These are phyloP conservation scores for Trichosporon coremiiforme DNA, from an alignment of 1,284 basidiomycete genomes.

Conservation along the genomic window DNA sequence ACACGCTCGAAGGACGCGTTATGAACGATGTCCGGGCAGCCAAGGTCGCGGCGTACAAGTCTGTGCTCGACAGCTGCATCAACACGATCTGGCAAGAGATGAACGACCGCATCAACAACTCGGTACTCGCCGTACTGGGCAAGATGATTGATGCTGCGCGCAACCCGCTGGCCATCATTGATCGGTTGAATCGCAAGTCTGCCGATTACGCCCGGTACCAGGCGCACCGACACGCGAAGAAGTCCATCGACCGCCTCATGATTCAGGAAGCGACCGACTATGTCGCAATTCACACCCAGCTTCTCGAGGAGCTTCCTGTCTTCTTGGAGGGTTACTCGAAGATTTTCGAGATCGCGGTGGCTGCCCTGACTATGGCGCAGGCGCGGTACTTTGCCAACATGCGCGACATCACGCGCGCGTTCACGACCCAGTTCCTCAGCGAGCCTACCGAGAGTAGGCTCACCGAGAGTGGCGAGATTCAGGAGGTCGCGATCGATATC, in stretches of 20 bases:
- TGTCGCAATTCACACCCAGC: constrained; percentile 55
- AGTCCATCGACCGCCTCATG: constrained; percentile 40
- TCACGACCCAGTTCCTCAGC: constrained; percentile 26
- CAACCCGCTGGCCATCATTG: constrained; percentile 52
- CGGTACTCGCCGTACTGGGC: constrained; percentile 49
- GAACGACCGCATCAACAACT: constrained; percentile 45
- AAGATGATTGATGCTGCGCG: constrained; percentile 46
- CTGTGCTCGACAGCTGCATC: constrained; percentile 45
- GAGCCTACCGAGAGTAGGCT: constrained; percentile 24
- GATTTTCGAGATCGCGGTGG: constrained; percentile 50
- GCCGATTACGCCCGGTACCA: constrained; percentile 52
- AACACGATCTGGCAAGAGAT: constrained; percentile 43
- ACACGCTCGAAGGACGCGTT: constrained; percentile 42
- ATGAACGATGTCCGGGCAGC: constrained; percentile 43
- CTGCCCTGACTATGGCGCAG: constrained; percentile 48
- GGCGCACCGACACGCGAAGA: constrained; percentile 37
- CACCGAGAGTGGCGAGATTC: constrained; percentile 19
- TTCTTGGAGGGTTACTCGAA: constrained; percentile 52
- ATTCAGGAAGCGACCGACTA: constrained; percentile 52
- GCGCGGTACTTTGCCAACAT: constrained; percentile 41
- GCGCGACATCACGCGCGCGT: constrained; percentile 36
- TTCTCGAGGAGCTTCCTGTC: constrained; percentile 54
- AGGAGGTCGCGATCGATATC: constrained; percentile 24
- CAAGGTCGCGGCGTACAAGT: constrained; percentile 47
- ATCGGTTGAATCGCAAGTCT: constrained; percentile 44